phyloP scores from a whole-genome alignment of 371 early-diverging fungal species.

The Dinochytrium kinnereticum region DNA sequence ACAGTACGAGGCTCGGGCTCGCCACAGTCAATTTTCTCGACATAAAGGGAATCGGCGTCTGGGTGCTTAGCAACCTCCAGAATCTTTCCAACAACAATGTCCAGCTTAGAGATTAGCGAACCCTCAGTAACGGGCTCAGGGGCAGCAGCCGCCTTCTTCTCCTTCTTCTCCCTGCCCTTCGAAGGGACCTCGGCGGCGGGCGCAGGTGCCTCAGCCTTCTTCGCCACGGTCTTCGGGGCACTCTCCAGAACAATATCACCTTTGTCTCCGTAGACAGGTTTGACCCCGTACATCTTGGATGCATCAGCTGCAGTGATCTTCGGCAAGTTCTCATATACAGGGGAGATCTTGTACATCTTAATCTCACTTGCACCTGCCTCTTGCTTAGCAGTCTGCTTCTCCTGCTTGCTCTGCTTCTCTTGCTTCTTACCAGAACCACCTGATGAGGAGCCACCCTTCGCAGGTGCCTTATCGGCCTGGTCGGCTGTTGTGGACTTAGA shows the following conservation, averaged over 20 bases:
- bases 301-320: conserved; percentile 22
- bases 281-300: conserved; percentile 51
- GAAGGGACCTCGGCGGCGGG: conserved; percentile 37
- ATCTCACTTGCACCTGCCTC: conserved; percentile 21
- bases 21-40: conserved; percentile 92
- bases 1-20: conserved; percentile 87
- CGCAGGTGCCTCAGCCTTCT: conserved; percentile 14
- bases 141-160: conserved; percentile 43
- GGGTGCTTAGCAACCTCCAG: conserved; percentile 84
- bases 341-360: conserved; percentile 50
- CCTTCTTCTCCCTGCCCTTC: conserved; percentile 54
- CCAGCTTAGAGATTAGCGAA: conserved; percentile 74
- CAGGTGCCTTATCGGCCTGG: conserved; percentile 2
- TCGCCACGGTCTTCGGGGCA: conserved; percentile 3
- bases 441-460: conserved; percentile 13
- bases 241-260: not conserved
- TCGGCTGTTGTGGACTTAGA: conserved; percentile 66
- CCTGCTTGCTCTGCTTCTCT: conserved; percentile 21
- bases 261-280: conserved; percentile 40
- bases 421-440: conserved; percentile 20
- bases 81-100: conserved; percentile 92
- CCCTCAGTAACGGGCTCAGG: conserved; percentile 55
- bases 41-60: conserved; percentile 79
- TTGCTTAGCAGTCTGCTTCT: conserved; percentile 19
- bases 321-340: conserved; percentile 38